Evolutionary conservation across 2,329 filamentous ascomycete genomes (phyloP).

Genomic region (Rasamsonia emersonii): DNA sequence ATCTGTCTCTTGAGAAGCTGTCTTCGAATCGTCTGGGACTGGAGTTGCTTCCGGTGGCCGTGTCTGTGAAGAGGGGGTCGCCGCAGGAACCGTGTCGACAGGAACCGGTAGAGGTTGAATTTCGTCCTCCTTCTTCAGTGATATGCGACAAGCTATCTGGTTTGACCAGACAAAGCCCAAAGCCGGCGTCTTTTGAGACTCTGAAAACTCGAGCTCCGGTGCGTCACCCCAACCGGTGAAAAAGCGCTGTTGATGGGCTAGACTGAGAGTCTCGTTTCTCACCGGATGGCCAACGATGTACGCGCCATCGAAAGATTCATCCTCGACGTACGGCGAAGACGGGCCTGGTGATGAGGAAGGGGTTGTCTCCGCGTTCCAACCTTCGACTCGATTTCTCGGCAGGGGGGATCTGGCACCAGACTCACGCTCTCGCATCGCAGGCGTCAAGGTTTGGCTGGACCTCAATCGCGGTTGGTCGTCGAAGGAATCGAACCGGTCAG

Average conservation of each 20-base stretch:
- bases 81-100: too few species aligned
- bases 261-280: slow-evolving; percentile 51
- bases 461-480: too few species aligned
- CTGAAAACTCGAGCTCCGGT: slow-evolving; percentile 13
- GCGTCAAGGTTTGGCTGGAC: slow-evolving; percentile 2
- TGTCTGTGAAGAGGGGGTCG: too few species aligned
- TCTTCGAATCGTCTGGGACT: too few species aligned
- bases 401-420: slow-evolving; percentile 14
- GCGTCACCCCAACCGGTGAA: slow-evolving; percentile 92
- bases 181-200: slow-evolving; percentile 67
- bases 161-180: slow-evolving; percentile 86
- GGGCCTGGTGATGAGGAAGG: slow-evolving; percentile 18
- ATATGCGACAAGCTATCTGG: slow-evolving; percentile 75
- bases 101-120: slow-evolving; percentile 28
- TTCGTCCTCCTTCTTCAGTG: slow-evolving; percentile 61
- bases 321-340: slow-evolving; percentile 21
- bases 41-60: too few species aligned
- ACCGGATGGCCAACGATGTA: slow-evolving; percentile 31
- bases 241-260: slow-evolving; percentile 88
- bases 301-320: slow-evolving; percentile 22
- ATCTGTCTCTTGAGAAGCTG: too few species aligned
- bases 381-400: slow-evolving; percentile 7
- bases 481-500: slow-evolving; percentile 62
- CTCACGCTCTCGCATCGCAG: slow-evolving; percentile 13
- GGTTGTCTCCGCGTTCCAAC: not conserved